Evolutionary conservation across 495 filamentous ascomycete species (phyloP), one percentile per base, ranked within the genome.

Genomic region (Penicillium coffeae): DNA sequence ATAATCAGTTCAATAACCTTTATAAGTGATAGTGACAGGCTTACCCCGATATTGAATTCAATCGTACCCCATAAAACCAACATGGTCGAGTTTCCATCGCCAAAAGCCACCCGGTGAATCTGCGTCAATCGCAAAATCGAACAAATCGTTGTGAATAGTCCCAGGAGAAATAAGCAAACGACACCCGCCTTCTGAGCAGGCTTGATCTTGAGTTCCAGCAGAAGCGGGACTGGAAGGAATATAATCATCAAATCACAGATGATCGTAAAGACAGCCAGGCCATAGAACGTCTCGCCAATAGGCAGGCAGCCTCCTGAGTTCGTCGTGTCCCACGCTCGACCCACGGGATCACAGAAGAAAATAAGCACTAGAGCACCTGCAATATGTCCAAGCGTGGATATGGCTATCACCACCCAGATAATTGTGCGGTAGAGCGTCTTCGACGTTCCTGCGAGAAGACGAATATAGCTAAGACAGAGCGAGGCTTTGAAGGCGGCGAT

Each of bases 401-500:
- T 34, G 0, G 50, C 48, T 35, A 79, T 71, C 15, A 78, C 66
- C 6, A 58, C 33, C 70, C 73, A 81, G 14, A 80, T 76, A 2
- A 79, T 27, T 19, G 56, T 49, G 15, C 71, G 62, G 45, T 80
- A 83, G n/a, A 52, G 32, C 9, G 38, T 54, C 36, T 79, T 78
- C 18, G 62, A 63, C 0, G 72, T 77, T 1, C 73, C 66, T 21
- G 69, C 68, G 21, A 82, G 61, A 16, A 83, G 68, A 3, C 78
- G 73, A 8, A 81, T 65, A 48, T 81, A 83, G 30, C 72, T 75
- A 40, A 80, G 66, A 32, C 80, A 74, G n/a, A 82, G 66, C 1
- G 79, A 76, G 8, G 80, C 72, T 57, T 83, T 83, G 68, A 83
- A 82, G 21, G 76, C 75, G 30, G 71, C 72, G 53, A 82, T 79